Evolutionary conservation across 2,329 filamentous ascomycete genomes (phyloP).

Genomic region (Colletotrichum paranaense): DNA sequence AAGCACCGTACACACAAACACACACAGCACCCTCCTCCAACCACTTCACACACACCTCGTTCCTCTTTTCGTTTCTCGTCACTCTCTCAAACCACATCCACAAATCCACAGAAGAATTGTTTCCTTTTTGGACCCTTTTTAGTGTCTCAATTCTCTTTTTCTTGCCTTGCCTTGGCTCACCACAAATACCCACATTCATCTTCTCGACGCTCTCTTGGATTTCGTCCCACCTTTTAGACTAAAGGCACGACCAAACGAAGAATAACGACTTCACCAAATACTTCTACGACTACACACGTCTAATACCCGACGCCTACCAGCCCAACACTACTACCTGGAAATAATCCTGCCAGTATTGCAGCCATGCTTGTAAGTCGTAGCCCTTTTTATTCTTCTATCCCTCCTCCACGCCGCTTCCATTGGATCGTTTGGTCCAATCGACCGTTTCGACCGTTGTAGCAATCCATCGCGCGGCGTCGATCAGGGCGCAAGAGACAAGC

Average conservation of each 20-base stretch:
- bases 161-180: not conserved
- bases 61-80: slow-evolving; percentile 34
- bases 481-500: slow-evolving; percentile 4
- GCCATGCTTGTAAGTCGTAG: slow-evolving; percentile 31
- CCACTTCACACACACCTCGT: not conserved
- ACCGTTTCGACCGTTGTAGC: not conserved
- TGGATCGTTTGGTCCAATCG: slow-evolving; percentile 6
- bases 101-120: slow-evolving; percentile 10
- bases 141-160: slow-evolving; percentile 17
- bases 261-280: slow-evolving; percentile 1
- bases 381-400: not conserved
- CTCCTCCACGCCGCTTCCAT: slow-evolving; percentile 9
- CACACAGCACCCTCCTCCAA: not conserved
- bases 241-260: slow-evolving; percentile 8
- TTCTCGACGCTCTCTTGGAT: slow-evolving; percentile 30
- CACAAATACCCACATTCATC: slow-evolving; percentile 4
- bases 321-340: slow-evolving; percentile 1
- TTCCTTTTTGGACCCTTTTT: slow-evolving; percentile 8
- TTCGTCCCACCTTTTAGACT: not conserved
- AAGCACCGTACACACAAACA: not conserved
- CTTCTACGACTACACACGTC: not conserved
- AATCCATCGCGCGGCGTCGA: slow-evolving; percentile 12
- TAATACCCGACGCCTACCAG: not conserved
- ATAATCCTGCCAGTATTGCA: not conserved
- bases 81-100: slow-evolving; percentile 28